These are phyloP conservation scores for Fusarium siculi DNA, from an alignment of 2,329 filamentous ascomycete species.

Conservation along the genomic window DNA sequence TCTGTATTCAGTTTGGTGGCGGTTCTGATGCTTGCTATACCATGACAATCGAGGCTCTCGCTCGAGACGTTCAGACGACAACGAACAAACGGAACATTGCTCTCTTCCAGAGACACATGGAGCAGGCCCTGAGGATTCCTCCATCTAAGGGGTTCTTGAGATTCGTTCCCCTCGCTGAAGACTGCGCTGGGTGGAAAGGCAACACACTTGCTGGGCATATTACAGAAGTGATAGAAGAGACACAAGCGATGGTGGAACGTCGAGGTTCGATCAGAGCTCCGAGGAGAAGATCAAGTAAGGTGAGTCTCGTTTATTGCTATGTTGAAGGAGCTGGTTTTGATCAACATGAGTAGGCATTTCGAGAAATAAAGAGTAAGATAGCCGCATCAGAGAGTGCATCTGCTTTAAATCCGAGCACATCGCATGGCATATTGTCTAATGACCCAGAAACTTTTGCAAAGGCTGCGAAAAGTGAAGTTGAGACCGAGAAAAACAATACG, in stretches of 20 bases:
- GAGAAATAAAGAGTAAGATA: constrained; percentile 2
- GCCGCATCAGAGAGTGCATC: neutral
- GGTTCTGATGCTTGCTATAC: constrained; percentile 84
- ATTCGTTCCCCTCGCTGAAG: constrained; percentile 76
- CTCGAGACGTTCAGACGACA: constrained; percentile 73
- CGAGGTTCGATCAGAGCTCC: constrained; percentile 14
- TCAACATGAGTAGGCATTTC: constrained; percentile 10
- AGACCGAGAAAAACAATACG: neutral
- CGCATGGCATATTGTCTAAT: neutral
- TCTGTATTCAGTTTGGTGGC: constrained; percentile 78
- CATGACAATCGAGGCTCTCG: constrained; percentile 77
- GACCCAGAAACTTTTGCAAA: neutral
- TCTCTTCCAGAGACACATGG: constrained; percentile 80
- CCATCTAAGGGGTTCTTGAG: constrained; percentile 76
- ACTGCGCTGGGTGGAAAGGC: constrained; percentile 77
- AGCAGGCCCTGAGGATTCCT: constrained; percentile 74
- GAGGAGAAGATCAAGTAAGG: constrained; percentile 32
- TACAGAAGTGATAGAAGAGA: constrained; percentile 21
- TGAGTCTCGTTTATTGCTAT: neutral
- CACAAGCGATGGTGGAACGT: neutral
- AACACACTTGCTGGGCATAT: constrained; percentile 76
- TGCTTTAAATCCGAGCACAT: neutral
- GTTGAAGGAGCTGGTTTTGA: neutral
- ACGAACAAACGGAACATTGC: constrained; percentile 84
- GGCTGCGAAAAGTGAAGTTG: neutral